Base-by-base conservation (phyloP, 495 filamentous ascomycete genomes). In the Annulohypoxylon bovei region DNA sequence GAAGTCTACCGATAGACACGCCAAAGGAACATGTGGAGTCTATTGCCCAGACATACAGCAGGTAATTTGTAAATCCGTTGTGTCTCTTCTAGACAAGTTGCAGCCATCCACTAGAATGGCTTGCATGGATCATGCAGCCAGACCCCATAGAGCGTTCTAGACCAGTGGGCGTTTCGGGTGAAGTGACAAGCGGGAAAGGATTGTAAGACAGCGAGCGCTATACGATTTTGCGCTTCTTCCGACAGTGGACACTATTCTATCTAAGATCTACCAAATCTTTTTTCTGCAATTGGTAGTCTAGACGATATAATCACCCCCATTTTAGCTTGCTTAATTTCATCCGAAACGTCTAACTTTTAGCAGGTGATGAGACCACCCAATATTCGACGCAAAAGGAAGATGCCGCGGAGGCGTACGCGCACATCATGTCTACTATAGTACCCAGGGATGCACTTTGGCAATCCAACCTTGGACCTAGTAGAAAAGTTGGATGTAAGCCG, bases 71-170 rank as follows among this genome's bases (percentile, higher is more conserved):
- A 58, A 68, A 65, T 65, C 65, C 65, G 60, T 72, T 55, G 70
- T 55, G 70, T 72, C 70, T 65, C 64, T 61, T 68, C 53, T 61
- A 72, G 69, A 68, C 64, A 68, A 65, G 59, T 65, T 68, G 69
- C 69, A 72, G 62, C 35, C 60, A 65, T 72, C 65, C 60, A 65
- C 60, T 65, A 65, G 56, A 72, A 72, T 72, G 70, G 70, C 70
- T 72, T 72, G 70, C 65, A 72, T 68, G 61, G 65, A 47, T 61
- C 53, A 68, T 72, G 70, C 70, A 68, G 50, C 65, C 65, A 35
- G 40, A 9, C 54, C 49, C 70, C 70, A 72, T 65, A 67, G 70
- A 72, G 70, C 70, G 70, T 65, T 72, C 70, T 72, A 72, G 70
- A 64, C 65, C 61, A 40, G 22, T 39, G 46, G 59, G 56, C 65